These are phyloP conservation scores for Russula vinacea DNA, from an alignment of 768 basidiomycete species.

Conservation along the genomic window DNA sequence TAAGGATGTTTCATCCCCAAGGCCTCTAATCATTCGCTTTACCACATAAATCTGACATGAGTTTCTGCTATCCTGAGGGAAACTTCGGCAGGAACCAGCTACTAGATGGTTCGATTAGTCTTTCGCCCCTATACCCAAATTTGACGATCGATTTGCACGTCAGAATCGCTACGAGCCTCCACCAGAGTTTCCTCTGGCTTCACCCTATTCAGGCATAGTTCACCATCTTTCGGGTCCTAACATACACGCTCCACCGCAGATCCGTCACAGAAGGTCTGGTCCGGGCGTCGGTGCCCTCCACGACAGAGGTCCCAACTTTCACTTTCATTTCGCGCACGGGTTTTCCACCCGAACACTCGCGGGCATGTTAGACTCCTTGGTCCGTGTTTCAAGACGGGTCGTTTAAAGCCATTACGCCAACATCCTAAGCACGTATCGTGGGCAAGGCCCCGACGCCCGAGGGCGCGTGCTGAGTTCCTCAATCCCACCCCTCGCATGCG, in stretches of 20 bases:
- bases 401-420: slow-evolving; percentile 76
- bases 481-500: slow-evolving; percentile 55
- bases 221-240: slow-evolving; percentile 89
- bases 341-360: slow-evolving; percentile 77
- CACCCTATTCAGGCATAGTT: slow-evolving; percentile 87
- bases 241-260: slow-evolving; percentile 79
- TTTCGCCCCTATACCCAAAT: slow-evolving; percentile 96
- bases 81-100: slow-evolving; percentile 91
- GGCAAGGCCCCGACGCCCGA: slow-evolving; percentile 48
- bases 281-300: slow-evolving; percentile 72
- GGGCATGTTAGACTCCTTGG: slow-evolving; percentile 83
- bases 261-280: slow-evolving; percentile 69
- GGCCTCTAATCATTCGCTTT: slow-evolving; percentile 76
- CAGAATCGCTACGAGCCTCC: slow-evolving; percentile 94
- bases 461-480: slow-evolving; percentile 59
- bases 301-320: slow-evolving; percentile 61
- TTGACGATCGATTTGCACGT: slow-evolving; percentile 95
- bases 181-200: slow-evolving; percentile 96
- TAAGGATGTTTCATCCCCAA: slow-evolving; percentile 58
- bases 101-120: slow-evolving; percentile 95
- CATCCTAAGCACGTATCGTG: slow-evolving; percentile 64
- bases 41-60: slow-evolving; percentile 57
- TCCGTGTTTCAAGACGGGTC: slow-evolving; percentile 83
- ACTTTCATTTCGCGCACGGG: slow-evolving; percentile 68
- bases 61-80: slow-evolving; percentile 73